Evolutionary conservation across 169 alveolate genomes (phyloP).

Genomic region (Plasmodium knowlesi): DNA sequence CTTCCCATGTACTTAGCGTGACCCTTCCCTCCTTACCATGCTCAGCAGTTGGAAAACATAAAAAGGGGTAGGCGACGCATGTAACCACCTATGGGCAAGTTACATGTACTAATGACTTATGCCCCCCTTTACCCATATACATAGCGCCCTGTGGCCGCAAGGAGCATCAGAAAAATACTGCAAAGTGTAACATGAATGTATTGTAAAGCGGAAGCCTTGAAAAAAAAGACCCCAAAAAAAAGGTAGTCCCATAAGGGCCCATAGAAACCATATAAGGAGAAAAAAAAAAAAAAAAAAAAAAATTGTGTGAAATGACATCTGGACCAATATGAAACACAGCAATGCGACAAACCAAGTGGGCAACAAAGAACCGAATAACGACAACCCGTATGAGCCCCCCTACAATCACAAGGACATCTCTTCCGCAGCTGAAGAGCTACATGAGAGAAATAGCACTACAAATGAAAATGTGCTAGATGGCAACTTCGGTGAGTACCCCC

Average conservation of each 20-base stretch:
- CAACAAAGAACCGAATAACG: not conserved
- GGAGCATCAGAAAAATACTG: not conserved
- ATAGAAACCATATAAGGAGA: not conserved
- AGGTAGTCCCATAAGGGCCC: not conserved
- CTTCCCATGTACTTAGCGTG: not conserved
- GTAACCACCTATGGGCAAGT: not conserved
- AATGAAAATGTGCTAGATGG: not conserved
- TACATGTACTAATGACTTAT: not conserved
- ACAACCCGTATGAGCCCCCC: not conserved
- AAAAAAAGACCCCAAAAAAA: not conserved
- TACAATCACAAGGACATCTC: not conserved
- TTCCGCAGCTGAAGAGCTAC: not conserved
- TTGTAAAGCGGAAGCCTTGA: not conserved
- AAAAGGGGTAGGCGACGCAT: not conserved
- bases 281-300: slow-evolving; percentile 5
- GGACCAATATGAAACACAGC: not conserved
- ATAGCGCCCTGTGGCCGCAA: not conserved
- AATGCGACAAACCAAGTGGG: not conserved
- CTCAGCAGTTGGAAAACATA: not conserved
- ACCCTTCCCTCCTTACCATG: not conserved
- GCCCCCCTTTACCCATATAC: not conserved
- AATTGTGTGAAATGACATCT: not conserved
- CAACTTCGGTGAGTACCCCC: not conserved
- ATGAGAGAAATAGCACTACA: not conserved
- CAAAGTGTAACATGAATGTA: not conserved